Percentiles rank a stretch among this genome's conserved stretches.
phyloP scores from a whole-genome alignment of 2,329 filamentous ascomycete genomes.

The Alternaria novae-zelandiae region DNA sequence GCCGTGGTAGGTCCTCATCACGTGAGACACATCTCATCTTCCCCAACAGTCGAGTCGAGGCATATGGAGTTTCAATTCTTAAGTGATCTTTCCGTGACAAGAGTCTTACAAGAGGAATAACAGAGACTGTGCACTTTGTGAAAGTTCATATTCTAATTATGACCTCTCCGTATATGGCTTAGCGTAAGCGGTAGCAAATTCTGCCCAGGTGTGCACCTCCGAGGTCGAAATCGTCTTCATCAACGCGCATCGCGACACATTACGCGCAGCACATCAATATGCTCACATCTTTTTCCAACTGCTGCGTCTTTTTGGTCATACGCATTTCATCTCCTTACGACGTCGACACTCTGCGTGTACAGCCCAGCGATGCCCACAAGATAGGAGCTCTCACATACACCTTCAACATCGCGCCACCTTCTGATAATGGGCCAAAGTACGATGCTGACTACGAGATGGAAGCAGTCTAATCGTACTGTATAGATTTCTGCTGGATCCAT shows the following conservation, averaged over 20 bases:
- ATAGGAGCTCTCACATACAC: background rate
- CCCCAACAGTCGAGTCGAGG: rapidly evolving
- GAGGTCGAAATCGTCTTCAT: background rate
- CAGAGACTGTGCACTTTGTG: too few species aligned
- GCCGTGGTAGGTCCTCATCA: rapidly evolving
- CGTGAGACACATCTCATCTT: background rate
- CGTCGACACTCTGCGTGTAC: background rate
- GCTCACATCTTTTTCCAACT: too few species aligned
- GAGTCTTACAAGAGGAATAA: too few species aligned
- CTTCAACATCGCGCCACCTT: background rate
- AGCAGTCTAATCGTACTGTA: background rate
- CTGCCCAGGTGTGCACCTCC: background rate
- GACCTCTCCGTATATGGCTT: background rate
- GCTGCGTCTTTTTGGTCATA: too few species aligned
- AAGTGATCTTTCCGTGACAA: too few species aligned
- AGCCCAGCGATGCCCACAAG: background rate
- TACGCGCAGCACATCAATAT: too few species aligned
- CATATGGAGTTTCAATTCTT: background rate
- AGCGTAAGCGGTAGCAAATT: background rate
- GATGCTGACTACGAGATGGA: background rate
- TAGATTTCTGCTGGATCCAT: background rate
- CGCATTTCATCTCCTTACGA: background rate
- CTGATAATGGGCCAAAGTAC: background rate
- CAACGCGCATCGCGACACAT: background rate
- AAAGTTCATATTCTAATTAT: background rate